phyloP scores from a whole-genome alignment of 2,329 filamentous ascomycete genomes.

The Venturia pyrina region DNA sequence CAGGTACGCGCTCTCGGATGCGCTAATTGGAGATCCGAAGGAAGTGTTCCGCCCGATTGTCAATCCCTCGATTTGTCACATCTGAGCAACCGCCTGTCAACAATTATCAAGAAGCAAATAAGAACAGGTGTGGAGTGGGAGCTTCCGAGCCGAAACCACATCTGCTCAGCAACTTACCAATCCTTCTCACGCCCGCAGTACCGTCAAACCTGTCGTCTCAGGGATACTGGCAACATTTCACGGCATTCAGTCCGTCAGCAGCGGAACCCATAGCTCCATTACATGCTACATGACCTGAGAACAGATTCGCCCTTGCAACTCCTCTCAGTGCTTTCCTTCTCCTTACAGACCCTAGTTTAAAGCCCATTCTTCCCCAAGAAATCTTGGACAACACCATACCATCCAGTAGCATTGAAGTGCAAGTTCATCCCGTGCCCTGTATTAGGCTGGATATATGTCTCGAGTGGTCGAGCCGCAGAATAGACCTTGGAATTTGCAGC shows the following conservation, averaged over 20 bases:
- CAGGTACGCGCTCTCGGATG: not conserved
- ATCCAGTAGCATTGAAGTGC: constrained; percentile 21
- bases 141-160: no score
- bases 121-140: no score
- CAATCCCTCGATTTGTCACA: not conserved
- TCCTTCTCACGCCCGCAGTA: no score
- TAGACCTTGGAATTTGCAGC: constrained; percentile 15
- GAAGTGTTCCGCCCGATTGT: not conserved
- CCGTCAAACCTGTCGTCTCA: no score
- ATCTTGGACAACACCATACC: constrained; percentile 19
- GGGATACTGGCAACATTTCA: no score
- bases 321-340: no score
- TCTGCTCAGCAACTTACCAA: no score
- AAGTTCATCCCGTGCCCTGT: constrained; percentile 24
- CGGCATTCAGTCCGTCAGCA: no score
- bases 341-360: not conserved
- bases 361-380: constrained; percentile 17
- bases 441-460: constrained; percentile 12
- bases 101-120: not conserved
- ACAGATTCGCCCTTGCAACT: no score
- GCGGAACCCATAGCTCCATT: no score
- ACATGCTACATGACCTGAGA: no score
- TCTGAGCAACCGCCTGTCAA: not conserved
- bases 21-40: not conserved
- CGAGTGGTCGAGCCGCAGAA: constrained; percentile 17